phyloP scores from a whole-genome alignment of 495 filamentous ascomycete genomes.

The Penicillium malachiteum region DNA sequence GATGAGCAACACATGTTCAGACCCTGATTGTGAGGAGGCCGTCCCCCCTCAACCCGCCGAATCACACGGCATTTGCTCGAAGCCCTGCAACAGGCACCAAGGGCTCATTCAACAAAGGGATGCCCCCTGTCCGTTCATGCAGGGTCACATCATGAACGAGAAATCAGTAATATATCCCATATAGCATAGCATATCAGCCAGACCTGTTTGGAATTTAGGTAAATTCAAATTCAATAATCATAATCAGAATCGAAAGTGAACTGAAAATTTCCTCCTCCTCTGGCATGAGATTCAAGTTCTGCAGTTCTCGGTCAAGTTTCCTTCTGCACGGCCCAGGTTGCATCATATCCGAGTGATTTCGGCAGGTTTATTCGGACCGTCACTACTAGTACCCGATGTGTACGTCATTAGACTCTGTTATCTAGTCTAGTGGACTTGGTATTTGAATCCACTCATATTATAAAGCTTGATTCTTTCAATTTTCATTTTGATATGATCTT shows the following conservation, averaged over 20 bases:
- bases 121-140: background rate
- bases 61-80: too few relatives aligned
- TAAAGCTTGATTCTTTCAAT: background rate
- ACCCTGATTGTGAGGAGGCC: background rate
- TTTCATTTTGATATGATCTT: too few relatives aligned
- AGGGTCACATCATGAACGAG: background rate
- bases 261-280: background rate
- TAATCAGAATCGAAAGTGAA: background rate
- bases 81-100: background rate
- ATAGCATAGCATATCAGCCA: background rate
- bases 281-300: background rate
- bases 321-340: slow-evolving; percentile 10
- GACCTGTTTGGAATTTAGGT: too few relatives aligned
- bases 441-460: background rate
- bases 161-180: background rate
- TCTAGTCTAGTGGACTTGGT: too few relatives aligned
- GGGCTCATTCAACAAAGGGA: background rate
- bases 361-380: slow-evolving; percentile 1
- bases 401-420: too few relatives aligned
- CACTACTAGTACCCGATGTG: too few relatives aligned
- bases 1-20: background rate
- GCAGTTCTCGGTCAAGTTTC: slow-evolving; percentile 19
- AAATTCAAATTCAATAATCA: background rate
- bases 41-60: too few relatives aligned
- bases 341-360: slow-evolving; percentile 13